These are phyloP conservation scores for Aspergillus ostianus DNA, from an alignment of 495 filamentous ascomycete genomes.

Conservation along the genomic window DNA sequence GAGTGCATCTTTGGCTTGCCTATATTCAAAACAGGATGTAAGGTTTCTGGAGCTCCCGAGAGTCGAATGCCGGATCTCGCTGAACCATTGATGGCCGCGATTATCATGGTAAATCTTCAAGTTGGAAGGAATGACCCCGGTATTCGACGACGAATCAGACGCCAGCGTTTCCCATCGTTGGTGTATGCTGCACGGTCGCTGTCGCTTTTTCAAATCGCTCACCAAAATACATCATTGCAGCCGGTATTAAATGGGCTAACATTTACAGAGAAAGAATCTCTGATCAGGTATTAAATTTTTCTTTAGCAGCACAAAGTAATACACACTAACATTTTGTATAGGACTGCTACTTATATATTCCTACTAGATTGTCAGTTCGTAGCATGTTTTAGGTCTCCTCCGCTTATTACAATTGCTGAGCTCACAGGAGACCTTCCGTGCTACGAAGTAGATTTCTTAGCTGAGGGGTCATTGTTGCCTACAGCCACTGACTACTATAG, in stretches of 20 bases:
- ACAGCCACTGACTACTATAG: too few relatives aligned
- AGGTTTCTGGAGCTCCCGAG: background rate
- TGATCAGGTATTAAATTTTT: conserved; percentile 3
- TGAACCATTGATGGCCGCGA: background rate
- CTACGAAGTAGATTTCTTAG: background rate
- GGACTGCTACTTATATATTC: background rate
- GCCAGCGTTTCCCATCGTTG: background rate
- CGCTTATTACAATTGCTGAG: background rate
- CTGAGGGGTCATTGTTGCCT: too few relatives aligned
- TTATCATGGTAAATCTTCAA: background rate
- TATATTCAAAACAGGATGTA: background rate
- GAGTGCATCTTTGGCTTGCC: background rate
- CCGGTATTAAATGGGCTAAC: background rate
- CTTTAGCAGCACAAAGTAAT: background rate
- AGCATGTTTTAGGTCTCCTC: background rate
- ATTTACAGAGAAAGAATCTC: background rate
- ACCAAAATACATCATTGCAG: background rate
- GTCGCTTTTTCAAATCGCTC: background rate
- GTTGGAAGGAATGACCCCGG: background rate
- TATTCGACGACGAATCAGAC: background rate
- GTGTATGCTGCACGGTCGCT: background rate
- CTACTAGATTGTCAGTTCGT: background rate
- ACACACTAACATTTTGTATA: background rate
- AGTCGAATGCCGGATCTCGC: too few relatives aligned
- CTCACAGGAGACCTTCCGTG: background rate